Evolutionary conservation across 768 basidiomycete genomes (phyloP).

Genomic region (Gymnopilus dilepis): DNA sequence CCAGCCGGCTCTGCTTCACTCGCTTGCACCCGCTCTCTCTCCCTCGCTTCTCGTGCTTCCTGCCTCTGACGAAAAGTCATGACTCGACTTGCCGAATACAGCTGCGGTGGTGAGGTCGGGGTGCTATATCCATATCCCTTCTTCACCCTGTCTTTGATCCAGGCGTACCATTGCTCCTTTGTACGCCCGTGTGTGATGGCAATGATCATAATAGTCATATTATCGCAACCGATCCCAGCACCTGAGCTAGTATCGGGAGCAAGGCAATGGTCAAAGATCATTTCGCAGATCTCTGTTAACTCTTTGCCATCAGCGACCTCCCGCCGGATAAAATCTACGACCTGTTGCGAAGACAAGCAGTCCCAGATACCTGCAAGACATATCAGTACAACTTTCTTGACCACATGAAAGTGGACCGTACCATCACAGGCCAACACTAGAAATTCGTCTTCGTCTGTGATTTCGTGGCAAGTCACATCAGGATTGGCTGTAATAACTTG

Average conservation of each 20-base stretch:
- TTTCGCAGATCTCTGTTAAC: slow-evolving; percentile 84
- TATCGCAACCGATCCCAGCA: slow-evolving; percentile 96
- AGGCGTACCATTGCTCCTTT: slow-evolving; percentile 91
- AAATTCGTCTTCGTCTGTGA: slow-evolving; percentile 93
- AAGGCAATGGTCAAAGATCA: slow-evolving; percentile 90
- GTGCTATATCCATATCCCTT: slow-evolving; percentile 78
- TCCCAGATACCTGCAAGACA: slow-evolving; percentile 91
- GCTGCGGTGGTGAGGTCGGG: slow-evolving; percentile 73
- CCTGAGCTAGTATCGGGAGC: slow-evolving; percentile 93
- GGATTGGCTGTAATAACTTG: slow-evolving; percentile 97
- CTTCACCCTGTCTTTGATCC: slow-evolving; percentile 86
- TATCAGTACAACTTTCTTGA: slow-evolving; percentile 4
- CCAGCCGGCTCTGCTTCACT: slow-evolving; percentile 30
- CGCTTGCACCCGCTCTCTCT: slow-evolving; percentile 42
- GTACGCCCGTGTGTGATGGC: slow-evolving; percentile 87
- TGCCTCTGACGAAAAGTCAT: slow-evolving; percentile 65
- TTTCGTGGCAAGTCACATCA: slow-evolving; percentile 82
- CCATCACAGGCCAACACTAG: slow-evolving; percentile 97
- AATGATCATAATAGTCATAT: slow-evolving; percentile 96
- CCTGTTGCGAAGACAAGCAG: slow-evolving; percentile 92
- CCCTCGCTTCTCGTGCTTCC: slow-evolving; percentile 60
- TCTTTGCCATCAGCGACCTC: slow-evolving; percentile 80
- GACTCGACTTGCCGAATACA: slow-evolving; percentile 72
- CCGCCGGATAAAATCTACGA: slow-evolving; percentile 85
- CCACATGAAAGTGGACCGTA: slow-evolving; percentile 31